Evolutionary conservation across 345 rosid species (phyloP).

Genomic region (Hirschfeldia incana): DNA sequence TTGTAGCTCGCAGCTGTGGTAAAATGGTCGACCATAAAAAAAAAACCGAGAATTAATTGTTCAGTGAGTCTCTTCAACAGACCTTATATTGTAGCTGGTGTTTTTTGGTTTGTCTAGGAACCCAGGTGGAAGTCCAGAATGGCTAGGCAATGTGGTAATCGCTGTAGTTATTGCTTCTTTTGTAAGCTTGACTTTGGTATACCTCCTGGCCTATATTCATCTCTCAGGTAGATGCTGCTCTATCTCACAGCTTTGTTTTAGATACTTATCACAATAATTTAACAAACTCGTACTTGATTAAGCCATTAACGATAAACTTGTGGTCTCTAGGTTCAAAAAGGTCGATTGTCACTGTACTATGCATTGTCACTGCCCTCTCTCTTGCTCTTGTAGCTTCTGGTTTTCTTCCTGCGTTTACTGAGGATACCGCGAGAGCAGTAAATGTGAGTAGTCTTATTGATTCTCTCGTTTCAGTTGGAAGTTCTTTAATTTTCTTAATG

Average conservation of each 20-base stretch:
- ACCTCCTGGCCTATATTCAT: conserved; percentile 72
- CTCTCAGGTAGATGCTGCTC: conserved; percentile 61
- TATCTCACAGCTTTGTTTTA: not conserved
- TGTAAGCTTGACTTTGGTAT: conserved; percentile 65
- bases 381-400: conserved; percentile 60
- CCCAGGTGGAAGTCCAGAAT: conserved; percentile 85
- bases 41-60: not conserved
- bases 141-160: conserved; percentile 66
- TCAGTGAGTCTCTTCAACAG: not conserved
- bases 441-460: conserved; percentile 56
- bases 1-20: not conserved
- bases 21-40: not conserved
- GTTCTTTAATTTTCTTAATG: not conserved
- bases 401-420: conserved; percentile 65
- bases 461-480: not conserved
- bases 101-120: conserved; percentile 53
- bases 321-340: conserved; percentile 63
- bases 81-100: conserved; percentile 6
- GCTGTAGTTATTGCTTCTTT: conserved; percentile 61
- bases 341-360: conserved; percentile 51
- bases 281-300: not conserved
- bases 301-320: conserved; percentile 7
- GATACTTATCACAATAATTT: not conserved
- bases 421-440: conserved; percentile 80
- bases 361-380: conserved; percentile 55